These are phyloP conservation scores for Scheffersomyces parashehatae DNA, from an alignment of 1,139 yeast species.

Conservation along the genomic window DNA sequence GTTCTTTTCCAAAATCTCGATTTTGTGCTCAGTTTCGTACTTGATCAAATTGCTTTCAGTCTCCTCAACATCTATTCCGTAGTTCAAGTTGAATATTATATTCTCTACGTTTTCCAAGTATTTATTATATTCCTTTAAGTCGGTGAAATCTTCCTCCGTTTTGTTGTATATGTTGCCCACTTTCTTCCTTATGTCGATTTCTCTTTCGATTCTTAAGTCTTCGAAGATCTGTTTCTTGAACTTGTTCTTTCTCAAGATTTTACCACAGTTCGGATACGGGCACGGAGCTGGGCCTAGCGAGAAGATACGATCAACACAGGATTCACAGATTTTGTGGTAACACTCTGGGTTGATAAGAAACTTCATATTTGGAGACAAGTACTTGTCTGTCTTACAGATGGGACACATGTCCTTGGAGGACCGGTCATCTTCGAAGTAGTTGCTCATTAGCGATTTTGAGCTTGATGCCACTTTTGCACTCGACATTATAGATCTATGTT, in stretches of 20 bases:
- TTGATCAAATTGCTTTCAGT: conserved; percentile 69
- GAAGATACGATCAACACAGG: conserved; percentile 93
- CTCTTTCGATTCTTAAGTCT: conserved; percentile 85
- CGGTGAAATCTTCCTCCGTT: conserved; percentile 69
- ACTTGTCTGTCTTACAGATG: conserved; percentile 93
- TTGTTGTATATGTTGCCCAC: conserved; percentile 80
- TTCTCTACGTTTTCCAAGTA: conserved; percentile 85
- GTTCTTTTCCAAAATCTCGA: conserved; percentile 64
- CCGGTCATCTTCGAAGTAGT: conserved; percentile 28
- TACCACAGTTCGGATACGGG: conserved; percentile 91
- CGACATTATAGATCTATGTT: too few species aligned
- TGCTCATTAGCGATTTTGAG: too few species aligned
- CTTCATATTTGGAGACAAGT: conserved; percentile 89
- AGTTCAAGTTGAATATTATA: conserved; percentile 72
- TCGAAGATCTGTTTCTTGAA: conserved; percentile 92
- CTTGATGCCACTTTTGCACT: too few species aligned
- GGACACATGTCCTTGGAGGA: conserved; percentile 83
- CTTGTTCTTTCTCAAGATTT: conserved; percentile 80
- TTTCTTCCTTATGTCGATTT: conserved; percentile 84
- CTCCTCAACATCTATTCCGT: conserved; percentile 66
- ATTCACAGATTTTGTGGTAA: conserved; percentile 95
- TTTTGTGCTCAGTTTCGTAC: conserved; percentile 77
- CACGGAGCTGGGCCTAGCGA: conserved; percentile 96
- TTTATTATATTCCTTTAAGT: conserved; percentile 61
- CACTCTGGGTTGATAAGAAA: conserved; percentile 95